Conservation (phyloP, 2,329 filamentous ascomycete genomes). For the Bertia moriformis region DNA sequence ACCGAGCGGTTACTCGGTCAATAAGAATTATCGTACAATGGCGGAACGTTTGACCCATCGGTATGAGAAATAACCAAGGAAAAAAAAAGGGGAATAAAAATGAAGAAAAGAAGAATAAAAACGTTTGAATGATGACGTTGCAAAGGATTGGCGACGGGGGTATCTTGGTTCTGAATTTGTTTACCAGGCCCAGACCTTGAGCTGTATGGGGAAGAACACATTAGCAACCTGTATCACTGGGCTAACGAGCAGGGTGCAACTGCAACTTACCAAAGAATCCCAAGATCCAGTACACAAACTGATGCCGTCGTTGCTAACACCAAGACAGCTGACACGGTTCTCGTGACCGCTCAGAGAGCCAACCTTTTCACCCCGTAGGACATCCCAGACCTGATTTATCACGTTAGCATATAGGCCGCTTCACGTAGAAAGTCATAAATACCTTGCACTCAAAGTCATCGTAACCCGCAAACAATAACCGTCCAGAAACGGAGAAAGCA, state of each 20-base stretch:
- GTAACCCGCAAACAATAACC: conserved; percentile 89
- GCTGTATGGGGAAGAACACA: neutral
- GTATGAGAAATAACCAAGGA: neutral
- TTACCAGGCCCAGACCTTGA: conserved; percentile 2
- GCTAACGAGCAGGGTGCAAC: neutral
- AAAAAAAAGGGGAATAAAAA: too few relatives aligned
- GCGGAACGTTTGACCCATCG: neutral
- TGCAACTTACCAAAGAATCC: conserved; percentile 77
- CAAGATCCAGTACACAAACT: conserved; percentile 98
- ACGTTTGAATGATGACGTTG: neutral
- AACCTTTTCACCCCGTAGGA: conserved; percentile 90
- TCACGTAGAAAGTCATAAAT: conserved; percentile 14
- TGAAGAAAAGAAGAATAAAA: too few relatives aligned
- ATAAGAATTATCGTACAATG: neutral
- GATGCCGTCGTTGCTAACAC: conserved; percentile 97
- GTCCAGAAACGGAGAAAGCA: conserved; percentile 89
- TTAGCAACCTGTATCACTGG: neutral
- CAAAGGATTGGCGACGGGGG: neutral
- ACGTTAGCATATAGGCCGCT: neutral
- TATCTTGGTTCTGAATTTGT: neutral
- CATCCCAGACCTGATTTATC: conserved; percentile 76
- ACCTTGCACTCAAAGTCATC: conserved; percentile 99
- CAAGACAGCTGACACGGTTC: conserved; percentile 95
- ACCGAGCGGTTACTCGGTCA: too few relatives aligned
- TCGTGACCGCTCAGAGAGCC: conserved; percentile 93